Base-by-base conservation (phyloP, 192 early-diverging fungal species). In the Funneliformis geosporum region DNA sequence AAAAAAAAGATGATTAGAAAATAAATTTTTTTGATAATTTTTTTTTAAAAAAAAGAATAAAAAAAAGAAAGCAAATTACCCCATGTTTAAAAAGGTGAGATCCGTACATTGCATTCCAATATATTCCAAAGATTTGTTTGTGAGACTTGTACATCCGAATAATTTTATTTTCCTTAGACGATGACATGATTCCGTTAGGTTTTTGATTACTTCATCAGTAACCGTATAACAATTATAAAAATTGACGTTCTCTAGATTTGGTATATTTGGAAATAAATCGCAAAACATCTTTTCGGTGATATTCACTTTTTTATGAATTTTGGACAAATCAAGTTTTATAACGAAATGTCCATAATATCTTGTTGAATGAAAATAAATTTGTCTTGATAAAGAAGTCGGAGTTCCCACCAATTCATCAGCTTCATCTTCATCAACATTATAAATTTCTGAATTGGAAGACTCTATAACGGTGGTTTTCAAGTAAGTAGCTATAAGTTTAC, bases 191-290 rank as follows among this genome's bases (percentile, higher is more conserved):
- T n/a, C 28, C 28, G 66, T 28, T 21, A 68, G 8, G 25, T 40
- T 68, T 40, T 68, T 28, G 6, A 68, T 68, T 40, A 68, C 27
- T 14, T 28, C 28, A 68, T 68, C 66, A 40, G 66, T 68, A 7
- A 68, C 27, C 9, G 11, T 68, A 33, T 68, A 68, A 68, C 66
- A 68, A 40, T 68, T 68, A 68, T 68, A 68, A 21, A 68, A 40
- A 27, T 27, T 40, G 16, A 68, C 12, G 5, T 38, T 40, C 16
- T 39, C 39, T 14, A 68, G 39, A 21, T 68, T 38, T 6, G 66
- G 66, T 39, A 68, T 28, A 11, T 40, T 68, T 68, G 27, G 28
- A 25, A 68, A 68, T 8, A 68, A 11, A 9, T 28, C 27, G 12
- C 39, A 12, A 68, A 68, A 27, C 66, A 68, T 68, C 14, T 68